Evolutionary conservation across 192 early-diverging fungal species (phyloP).

Genomic region (Linnemannia zychae): DNA sequence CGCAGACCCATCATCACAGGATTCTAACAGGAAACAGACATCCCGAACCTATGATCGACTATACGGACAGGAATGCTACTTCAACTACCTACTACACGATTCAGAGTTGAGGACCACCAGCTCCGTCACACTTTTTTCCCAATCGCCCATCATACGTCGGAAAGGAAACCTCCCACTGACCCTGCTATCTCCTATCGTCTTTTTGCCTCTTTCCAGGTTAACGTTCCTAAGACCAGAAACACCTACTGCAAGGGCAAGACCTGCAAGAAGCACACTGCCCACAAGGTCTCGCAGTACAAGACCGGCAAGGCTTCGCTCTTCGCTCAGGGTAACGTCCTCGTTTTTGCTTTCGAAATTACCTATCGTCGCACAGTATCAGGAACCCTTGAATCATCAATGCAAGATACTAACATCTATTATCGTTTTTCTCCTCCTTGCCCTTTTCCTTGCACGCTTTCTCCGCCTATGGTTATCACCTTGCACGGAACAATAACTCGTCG

Average conservation of each 20-base stretch:
- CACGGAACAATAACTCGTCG: too few species aligned
- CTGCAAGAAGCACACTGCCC: constrained; percentile 99
- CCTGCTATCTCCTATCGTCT: background rate
- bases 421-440: too few species aligned
- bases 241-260: constrained; percentile 99
- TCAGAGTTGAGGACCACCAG: background rate
- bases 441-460: too few species aligned
- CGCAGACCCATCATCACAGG: background rate
- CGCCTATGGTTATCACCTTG: too few species aligned
- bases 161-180: background rate
- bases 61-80: background rate
- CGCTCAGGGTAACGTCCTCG: constrained; percentile 86
- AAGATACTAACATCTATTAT: background rate
- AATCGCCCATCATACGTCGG: background rate
- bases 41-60: constrained; percentile 18
- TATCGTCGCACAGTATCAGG: background rate
- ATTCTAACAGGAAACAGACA: background rate
- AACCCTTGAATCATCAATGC: background rate
- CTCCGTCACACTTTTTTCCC: background rate
- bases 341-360: background rate
- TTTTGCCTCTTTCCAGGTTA: constrained; percentile 77
- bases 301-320: constrained; percentile 99
- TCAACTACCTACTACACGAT: background rate
- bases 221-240: constrained; percentile 99
- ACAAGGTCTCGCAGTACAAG: constrained; percentile 99